Percentiles rank a stretch among this genome's conserved stretches.
Evolutionary conservation across 2,329 filamentous ascomycete genomes (phyloP).

Genomic region (Fusarium odoratissimum): DNA sequence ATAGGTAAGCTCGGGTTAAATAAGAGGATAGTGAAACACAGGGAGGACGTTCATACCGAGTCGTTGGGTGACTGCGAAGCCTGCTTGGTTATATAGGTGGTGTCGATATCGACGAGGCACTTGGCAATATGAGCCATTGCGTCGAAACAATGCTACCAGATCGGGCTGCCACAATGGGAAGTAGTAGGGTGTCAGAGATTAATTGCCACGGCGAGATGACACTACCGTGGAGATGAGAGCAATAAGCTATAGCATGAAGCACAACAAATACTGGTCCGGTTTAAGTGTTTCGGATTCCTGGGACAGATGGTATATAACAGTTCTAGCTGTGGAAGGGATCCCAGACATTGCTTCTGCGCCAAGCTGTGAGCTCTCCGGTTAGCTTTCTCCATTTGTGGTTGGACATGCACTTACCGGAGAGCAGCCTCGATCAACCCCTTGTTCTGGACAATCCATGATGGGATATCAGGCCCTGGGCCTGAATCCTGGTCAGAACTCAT

Average conservation of each 20-base stretch:
- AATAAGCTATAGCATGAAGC: conserved; percentile 38
- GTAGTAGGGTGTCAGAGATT: conserved; percentile 43
- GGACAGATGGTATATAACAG: conserved; percentile 44
- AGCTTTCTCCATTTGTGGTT: conserved; percentile 40
- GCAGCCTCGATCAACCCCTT: conserved; percentile 38
- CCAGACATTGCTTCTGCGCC: conserved; percentile 39
- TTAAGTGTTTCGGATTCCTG: conserved; percentile 46
- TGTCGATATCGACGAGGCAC: conserved; percentile 64
- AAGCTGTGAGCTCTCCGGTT: conserved; percentile 36
- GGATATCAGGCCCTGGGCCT: conserved; percentile 26
- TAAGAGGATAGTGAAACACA: conserved; percentile 13
- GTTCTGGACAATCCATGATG: conserved; percentile 33
- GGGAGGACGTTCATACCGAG: conserved; percentile 52
- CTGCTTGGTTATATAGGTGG: conserved; percentile 63
- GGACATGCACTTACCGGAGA: conserved; percentile 30
- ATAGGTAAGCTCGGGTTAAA: conserved; percentile 30
- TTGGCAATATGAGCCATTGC: conserved; percentile 72
- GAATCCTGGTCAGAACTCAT: conserved; percentile 20
- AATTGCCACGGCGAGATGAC: conserved; percentile 37
- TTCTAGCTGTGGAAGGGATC: conserved; percentile 41
- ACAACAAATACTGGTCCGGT: conserved; percentile 35
- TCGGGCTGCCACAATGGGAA: conserved; percentile 37
- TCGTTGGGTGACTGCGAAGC: conserved; percentile 58
- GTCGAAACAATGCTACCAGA: conserved; percentile 40
- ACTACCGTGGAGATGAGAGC: conserved; percentile 35